phyloP scores from a whole-genome alignment of 192 early-diverging fungal species.

The Coemansia sp. region DNA sequence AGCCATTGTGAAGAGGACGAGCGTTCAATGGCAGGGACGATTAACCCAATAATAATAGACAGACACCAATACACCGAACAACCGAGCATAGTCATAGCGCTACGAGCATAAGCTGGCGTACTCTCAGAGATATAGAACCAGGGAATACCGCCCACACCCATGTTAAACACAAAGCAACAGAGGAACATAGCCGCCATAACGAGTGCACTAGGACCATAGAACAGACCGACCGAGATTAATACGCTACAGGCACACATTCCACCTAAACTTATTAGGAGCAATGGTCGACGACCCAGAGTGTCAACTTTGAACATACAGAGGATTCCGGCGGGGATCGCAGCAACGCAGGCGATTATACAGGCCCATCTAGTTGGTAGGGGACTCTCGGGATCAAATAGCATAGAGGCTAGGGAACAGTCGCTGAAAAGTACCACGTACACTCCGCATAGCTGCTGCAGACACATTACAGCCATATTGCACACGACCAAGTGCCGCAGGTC shows the following conservation, averaged over 20 bases:
- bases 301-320: constrained; percentile 64
- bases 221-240: constrained; percentile 58
- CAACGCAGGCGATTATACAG: constrained; percentile 60
- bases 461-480: constrained; percentile 58
- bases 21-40: constrained; percentile 51
- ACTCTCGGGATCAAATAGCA: constrained; percentile 62
- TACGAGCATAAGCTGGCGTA: constrained; percentile 66
- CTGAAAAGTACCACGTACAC: constrained; percentile 70
- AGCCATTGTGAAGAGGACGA: constrained; percentile 18
- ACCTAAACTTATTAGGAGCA: constrained; percentile 61
- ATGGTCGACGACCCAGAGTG: constrained; percentile 61
- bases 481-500: constrained; percentile 50
- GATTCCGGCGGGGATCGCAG: constrained; percentile 59
- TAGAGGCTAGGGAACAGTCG: constrained; percentile 53
- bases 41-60: constrained; percentile 50
- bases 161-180: constrained; percentile 68
- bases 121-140: constrained; percentile 75
- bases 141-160: constrained; percentile 77
- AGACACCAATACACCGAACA: constrained; percentile 70
- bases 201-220: constrained; percentile 51
- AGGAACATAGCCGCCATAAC: constrained; percentile 62
- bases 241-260: constrained; percentile 62
- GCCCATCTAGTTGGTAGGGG: constrained; percentile 28
- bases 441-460: constrained; percentile 69
- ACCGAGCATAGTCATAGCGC: constrained; percentile 62